Evolutionary conservation across 1,139 yeast species (phyloP), one percentile per base, ranked within the genome.

Genomic region (Nakaseomyces delphensis): DNA sequence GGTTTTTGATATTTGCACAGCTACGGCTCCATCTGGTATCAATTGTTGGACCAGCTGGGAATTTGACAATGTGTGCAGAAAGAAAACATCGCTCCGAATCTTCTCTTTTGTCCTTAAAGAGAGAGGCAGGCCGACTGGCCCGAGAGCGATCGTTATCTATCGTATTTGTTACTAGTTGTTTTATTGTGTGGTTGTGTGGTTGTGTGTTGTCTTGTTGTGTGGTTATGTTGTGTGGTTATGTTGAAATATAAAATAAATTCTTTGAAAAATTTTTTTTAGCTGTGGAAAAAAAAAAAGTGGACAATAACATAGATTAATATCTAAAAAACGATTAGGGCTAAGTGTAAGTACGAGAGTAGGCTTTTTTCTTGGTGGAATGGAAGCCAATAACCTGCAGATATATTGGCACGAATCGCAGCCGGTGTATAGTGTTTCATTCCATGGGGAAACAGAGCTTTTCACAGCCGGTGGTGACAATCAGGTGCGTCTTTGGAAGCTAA

Each of bases 401-500:
- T 67, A 43, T 54, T 59, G 49, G 79, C 76, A 60, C 60, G 52
- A 70, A 63, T 51, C 77, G 49, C 55, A 74, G 50, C 95, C 98
- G 0, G 83, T 91, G 3, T 93, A 89, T 61, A 74, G 89, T 21
- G 79, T 84, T 1, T 79, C 79, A 48, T 82, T 86, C 61, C 96
- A 87, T 61, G 85, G 85, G 0, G 37, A 33, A 10, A 8, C 15
- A 18, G 25, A 27, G 11, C 65, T 91, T 32, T 91, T 80, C 3
- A 91, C 97, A 0, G 95, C 87, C 0, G 98, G 98, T 13, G 97
- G 97, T 32, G 98, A 91, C 60, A 85, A 84, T 57, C 84, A 84
- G 55, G 80, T 87, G 11, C 70, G 97, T 43, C 65, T 86, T 28
- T 67, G 71, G 72, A 59, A 60, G 42, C 51, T 70, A 45, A 55